These are phyloP conservation scores for Medicago lupulina DNA, from an alignment of 306 rosid genomes.

Conservation along the genomic window DNA sequence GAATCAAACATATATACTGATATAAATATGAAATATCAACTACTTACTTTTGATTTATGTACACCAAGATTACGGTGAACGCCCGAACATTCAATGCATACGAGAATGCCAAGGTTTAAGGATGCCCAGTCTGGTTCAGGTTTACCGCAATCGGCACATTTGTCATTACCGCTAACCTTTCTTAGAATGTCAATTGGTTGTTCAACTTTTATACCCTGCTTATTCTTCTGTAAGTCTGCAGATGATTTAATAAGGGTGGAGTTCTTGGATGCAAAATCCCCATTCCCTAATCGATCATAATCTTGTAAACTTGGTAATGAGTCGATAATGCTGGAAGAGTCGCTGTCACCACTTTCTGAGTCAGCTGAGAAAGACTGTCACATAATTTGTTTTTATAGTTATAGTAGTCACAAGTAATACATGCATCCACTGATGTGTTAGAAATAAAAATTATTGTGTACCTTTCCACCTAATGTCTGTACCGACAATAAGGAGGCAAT, in stretches of 20 bases:
- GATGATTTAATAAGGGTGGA: slow-evolving; percentile 30
- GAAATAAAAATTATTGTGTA: slow-evolving; percentile 38
- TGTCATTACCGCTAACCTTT: slow-evolving; percentile 81
- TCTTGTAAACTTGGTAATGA: slow-evolving; percentile 39
- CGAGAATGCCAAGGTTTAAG: slow-evolving; percentile 79
- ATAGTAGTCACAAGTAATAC: slow-evolving; percentile 37
- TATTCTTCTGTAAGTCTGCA: slow-evolving; percentile 47
- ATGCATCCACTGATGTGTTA: background rate
- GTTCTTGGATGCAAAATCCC: slow-evolving; percentile 45
- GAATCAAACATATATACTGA: background rate
- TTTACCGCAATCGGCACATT: slow-evolving; percentile 85
- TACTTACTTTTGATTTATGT: slow-evolving; percentile 79
- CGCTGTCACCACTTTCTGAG: slow-evolving; percentile 41
- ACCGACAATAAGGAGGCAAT: slow-evolving; percentile 70
- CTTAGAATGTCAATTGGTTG: slow-evolving; percentile 72
- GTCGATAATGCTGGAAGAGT: slow-evolving; percentile 30
- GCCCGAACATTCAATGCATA: slow-evolving; percentile 90
- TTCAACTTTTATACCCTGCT: slow-evolving; percentile 46
- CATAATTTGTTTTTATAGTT: slow-evolving; percentile 30
- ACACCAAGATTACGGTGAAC: slow-evolving; percentile 92
- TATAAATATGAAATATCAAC: slow-evolving; percentile 4
- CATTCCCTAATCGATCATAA: slow-evolving; percentile 41
- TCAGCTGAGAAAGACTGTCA: slow-evolving; percentile 52
- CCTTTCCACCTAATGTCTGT: slow-evolving; percentile 61
- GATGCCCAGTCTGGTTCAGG: slow-evolving; percentile 95